Conservation (phyloP, 148 eudicot species). For the Heliosperma pusillum region DNA sequence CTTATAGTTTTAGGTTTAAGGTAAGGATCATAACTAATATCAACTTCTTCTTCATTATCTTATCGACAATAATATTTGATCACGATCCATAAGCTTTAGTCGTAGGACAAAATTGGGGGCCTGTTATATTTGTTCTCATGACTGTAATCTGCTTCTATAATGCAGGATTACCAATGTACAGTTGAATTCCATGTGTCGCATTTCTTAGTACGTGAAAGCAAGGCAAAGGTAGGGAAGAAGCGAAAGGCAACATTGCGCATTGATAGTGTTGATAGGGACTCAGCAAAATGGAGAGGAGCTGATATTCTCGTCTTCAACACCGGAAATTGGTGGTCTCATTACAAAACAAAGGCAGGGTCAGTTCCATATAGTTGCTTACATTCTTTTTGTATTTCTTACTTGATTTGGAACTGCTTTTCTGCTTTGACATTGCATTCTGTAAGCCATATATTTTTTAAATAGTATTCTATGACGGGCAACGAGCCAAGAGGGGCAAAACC, state of each 20-base stretch:
- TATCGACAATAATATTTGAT: neutral
- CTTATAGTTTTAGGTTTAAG: slow-evolving; percentile 79
- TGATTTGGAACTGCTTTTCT: neutral
- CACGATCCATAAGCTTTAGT: neutral
- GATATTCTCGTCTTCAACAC: slow-evolving; percentile 92
- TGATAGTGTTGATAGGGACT: slow-evolving; percentile 72
- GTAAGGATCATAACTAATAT: slow-evolving; percentile 30
- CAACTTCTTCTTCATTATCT: too few species aligned
- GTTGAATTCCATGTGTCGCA: slow-evolving; percentile 82
- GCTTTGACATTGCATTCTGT: neutral
- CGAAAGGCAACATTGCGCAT: slow-evolving; percentile 72
- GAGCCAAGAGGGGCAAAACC: too few species aligned
- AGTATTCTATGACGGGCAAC: too few species aligned
- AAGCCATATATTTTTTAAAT: too few species aligned
- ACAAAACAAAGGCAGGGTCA: slow-evolving; percentile 87
- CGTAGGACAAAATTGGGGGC: neutral
- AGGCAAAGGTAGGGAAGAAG: slow-evolving; percentile 77
- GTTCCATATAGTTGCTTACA: slow-evolving; percentile 14
- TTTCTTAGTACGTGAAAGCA: slow-evolving; percentile 84
- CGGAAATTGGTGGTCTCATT: slow-evolving; percentile 97
- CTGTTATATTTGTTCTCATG: slow-evolving; percentile 10
- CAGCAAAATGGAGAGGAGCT: slow-evolving; percentile 92
- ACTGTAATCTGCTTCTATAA: slow-evolving; percentile 17
- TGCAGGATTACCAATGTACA: slow-evolving; percentile 87
- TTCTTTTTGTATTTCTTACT: neutral